Evolutionary conservation across 768 basidiomycete species (phyloP).

Genomic region (Leccinum pellstonianum): DNA sequence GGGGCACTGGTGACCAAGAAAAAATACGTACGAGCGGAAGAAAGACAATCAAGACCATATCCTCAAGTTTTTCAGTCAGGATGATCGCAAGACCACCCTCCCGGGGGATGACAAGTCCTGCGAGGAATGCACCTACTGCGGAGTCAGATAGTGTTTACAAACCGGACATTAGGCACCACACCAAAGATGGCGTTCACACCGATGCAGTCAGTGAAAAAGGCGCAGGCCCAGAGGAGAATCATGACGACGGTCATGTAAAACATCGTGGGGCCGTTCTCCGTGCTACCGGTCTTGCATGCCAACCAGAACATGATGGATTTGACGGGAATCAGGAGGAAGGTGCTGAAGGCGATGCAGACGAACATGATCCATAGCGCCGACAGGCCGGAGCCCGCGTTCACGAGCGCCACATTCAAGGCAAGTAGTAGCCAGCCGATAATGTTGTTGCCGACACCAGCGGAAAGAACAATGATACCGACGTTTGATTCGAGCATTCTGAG

Average conservation of each 20-base stretch:
- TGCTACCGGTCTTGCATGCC: slow-evolving; percentile 74
- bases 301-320: slow-evolving; percentile 65
- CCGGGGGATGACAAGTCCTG: slow-evolving; percentile 79
- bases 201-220: slow-evolving; percentile 92
- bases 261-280: slow-evolving; percentile 78
- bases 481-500: slow-evolving; percentile 88
- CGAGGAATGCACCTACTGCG: slow-evolving; percentile 69
- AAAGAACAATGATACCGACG: slow-evolving; percentile 90
- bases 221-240: slow-evolving; percentile 76
- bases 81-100: slow-evolving; percentile 84
- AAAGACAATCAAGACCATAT: slow-evolving; percentile 88
- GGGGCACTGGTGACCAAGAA: background rate
- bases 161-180: slow-evolving; percentile 17
- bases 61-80: slow-evolving; percentile 93
- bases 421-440: slow-evolving; percentile 87
- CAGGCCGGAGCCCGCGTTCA: slow-evolving; percentile 81
- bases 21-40: slow-evolving; percentile 62
- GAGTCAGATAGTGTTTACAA: background rate
- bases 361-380: slow-evolving; percentile 86
- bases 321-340: slow-evolving; percentile 72
- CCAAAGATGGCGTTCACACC: slow-evolving; percentile 93
- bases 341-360: slow-evolving; percentile 72
- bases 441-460: slow-evolving; percentile 88
- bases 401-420: slow-evolving; percentile 88
- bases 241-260: slow-evolving; percentile 88